These are phyloP conservation scores for Debaryomycetaceae sp. DNA, from an alignment of 1,139 yeast genomes.

Conservation along the genomic window DNA sequence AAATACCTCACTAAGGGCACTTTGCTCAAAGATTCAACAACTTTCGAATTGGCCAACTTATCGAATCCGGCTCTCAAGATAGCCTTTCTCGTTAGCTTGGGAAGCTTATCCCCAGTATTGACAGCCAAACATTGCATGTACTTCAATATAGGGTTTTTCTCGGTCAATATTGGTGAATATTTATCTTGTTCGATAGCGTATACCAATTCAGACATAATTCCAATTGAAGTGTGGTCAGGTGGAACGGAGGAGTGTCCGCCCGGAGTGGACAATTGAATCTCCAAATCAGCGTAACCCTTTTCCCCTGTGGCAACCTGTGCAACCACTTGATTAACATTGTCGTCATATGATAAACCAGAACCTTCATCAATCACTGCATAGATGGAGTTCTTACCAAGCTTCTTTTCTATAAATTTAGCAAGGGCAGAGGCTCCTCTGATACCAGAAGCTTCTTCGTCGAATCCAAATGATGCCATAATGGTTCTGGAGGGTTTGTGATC, in stretches of 20 bases:
- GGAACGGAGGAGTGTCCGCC: conserved; percentile 48
- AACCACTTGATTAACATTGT: conserved; percentile 27
- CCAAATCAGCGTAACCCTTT: conserved; percentile 37
- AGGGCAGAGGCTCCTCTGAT: conserved; percentile 31
- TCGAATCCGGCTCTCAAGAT: conserved; percentile 35
- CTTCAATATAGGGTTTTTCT: conserved; percentile 29
- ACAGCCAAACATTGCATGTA: conserved; percentile 39
- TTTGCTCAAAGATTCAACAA: conserved; percentile 15
- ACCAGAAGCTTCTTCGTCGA: conserved; percentile 45
- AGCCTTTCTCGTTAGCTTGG: conserved; percentile 19
- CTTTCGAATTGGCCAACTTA: conserved; percentile 26
- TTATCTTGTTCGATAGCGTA: conserved; percentile 36
- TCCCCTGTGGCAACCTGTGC: conserved; percentile 41
- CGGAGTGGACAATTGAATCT: conserved; percentile 33
- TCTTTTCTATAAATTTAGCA: conserved; percentile 25
- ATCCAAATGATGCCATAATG: conserved; percentile 41
- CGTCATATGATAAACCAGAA: conserved; percentile 26
- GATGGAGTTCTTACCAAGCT: conserved; percentile 32
- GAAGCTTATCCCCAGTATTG: conserved; percentile 21
- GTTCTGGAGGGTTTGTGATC: conserved; percentile 33
- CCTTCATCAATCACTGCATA: conserved; percentile 47
- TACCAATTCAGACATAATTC: conserved; percentile 41
- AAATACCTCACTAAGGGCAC: conserved; percentile 22
- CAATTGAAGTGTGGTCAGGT: conserved; percentile 46
- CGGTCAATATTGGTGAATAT: conserved; percentile 27